Evolutionary conservation across 2,329 filamentous ascomycete species (phyloP).

Genomic region (Penicillium sp.): DNA sequence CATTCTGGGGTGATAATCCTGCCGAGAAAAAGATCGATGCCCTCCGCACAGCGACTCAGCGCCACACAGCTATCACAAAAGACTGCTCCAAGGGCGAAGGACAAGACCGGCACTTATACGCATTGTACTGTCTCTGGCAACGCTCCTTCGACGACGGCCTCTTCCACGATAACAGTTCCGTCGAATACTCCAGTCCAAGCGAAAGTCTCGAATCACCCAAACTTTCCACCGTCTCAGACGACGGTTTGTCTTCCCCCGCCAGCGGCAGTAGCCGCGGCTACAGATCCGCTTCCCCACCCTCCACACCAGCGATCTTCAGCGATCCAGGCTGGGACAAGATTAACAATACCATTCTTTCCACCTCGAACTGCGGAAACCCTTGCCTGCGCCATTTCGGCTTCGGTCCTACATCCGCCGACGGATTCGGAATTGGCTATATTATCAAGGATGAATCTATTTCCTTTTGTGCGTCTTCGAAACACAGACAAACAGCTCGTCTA

Average conservation of each 20-base stretch:
- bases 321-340: constrained; percentile 92
- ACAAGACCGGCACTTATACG: constrained; percentile 90
- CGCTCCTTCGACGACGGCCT: constrained; percentile 75
- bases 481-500: constrained; percentile 87
- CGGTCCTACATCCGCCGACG: constrained; percentile 87
- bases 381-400: constrained; percentile 95
- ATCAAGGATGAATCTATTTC: constrained; percentile 92
- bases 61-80: constrained; percentile 75
- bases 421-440: constrained; percentile 97
- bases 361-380: constrained; percentile 98
- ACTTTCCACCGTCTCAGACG: constrained; percentile 37
- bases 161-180: constrained; percentile 51
- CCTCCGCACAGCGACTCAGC: constrained; percentile 77
- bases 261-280: constrained; percentile 56
- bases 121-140: constrained; percentile 93
- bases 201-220: constrained; percentile 32
- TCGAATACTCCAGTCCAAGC: constrained; percentile 64
- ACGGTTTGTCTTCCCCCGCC: constrained; percentile 37
- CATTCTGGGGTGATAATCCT: constrained; percentile 91
- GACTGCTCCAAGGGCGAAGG: constrained; percentile 88
- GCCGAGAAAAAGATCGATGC: constrained; percentile 81
- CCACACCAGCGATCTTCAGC: constrained; percentile 73
- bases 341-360: constrained; percentile 91
- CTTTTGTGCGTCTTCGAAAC: constrained; percentile 90
- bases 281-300: constrained; percentile 44